Evolutionary conservation across 306 rosid species (phyloP), one percentile per base, ranked within the genome.

Genomic region (Datisca glomerata): DNA sequence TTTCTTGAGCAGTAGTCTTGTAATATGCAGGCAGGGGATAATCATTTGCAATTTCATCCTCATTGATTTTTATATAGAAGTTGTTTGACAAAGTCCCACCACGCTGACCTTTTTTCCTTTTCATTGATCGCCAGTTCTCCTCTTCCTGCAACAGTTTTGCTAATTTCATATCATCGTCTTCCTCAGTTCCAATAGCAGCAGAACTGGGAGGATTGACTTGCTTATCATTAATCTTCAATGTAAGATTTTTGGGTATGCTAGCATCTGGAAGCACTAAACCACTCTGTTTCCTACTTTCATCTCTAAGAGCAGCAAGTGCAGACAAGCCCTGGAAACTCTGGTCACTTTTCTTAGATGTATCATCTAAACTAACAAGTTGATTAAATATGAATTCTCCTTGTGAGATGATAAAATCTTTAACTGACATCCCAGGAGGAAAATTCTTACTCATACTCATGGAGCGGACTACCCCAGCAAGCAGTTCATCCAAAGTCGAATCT

Each of bases 11-110:
- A 0, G 79, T 61, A 24, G 65, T 80, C 72, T 78, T 89, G 61
- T 84, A 89, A 60, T 68, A 89, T 14, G 95, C 93, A 22, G 98
- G 95, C 8, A 84, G 72, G 8, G 98, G 96, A 43, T 89, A 89
- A 57, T 89, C 98, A 62, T 84, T 78, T 5, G 93, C 93, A 24
- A 89, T 84, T 66, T 89, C 98, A 45, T 84, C 94, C 61, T 89
- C 98, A 38, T 84, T 80, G 18, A 89, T 89, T 64, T 84, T 84
- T 37, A 89, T 79, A 56, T 89, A 89, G 56, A 63, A 84, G 56
- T 72, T 84, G 67, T 43, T 70, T 0, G 75, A 57, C 12, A 8
- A 44, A 40, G 56, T 13, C 46, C 61, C 21, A 12, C 69, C 23
- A 64, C 75, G 66, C 41, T 75, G 66, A 57, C 58, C 54, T 53